These are phyloP conservation scores for Cladosporium velox DNA, from an alignment of 2,329 filamentous ascomycete species.

Conservation along the genomic window DNA sequence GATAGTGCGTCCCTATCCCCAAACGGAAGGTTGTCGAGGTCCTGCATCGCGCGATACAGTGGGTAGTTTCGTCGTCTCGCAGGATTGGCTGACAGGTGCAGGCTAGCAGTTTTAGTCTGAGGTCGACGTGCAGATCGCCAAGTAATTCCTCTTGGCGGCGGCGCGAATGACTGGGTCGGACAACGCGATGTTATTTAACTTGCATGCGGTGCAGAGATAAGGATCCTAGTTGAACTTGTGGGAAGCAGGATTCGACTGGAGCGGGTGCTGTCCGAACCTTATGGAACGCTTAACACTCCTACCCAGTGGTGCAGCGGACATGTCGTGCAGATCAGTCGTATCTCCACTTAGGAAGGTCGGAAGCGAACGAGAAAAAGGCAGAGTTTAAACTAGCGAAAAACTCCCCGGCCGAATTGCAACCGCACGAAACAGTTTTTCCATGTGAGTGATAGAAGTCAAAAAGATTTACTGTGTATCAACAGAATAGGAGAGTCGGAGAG, in stretches of 20 bases:
- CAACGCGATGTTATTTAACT: conserved; percentile 1
- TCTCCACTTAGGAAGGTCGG: background rate
- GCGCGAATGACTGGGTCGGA: background rate
- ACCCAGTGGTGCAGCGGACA: background rate
- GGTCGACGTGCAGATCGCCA: background rate
- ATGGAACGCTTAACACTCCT: conserved; percentile 9
- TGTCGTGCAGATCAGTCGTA: background rate
- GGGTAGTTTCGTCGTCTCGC: background rate
- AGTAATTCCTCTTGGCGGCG: background rate
- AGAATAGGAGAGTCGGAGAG: background rate
- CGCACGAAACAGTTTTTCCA: background rate
- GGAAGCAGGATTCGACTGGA: background rate
- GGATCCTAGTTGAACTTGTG: background rate
- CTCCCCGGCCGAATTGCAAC: background rate
- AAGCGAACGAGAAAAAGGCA: background rate
- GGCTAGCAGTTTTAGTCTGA: background rate
- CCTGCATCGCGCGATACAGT: background rate
- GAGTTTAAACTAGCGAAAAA: background rate
- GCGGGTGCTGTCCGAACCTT: conserved; percentile 4
- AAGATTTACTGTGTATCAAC: background rate
- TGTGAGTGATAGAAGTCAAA: background rate
- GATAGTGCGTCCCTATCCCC: background rate
- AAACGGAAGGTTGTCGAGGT: conserved; percentile 11
- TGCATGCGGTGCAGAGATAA: conserved; percentile 1
- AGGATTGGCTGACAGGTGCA: background rate